Evolutionary conservation across 805 yeast genomes (phyloP), one percentile per base, ranked within the genome.

Genomic region (Dipodascus albidus): DNA sequence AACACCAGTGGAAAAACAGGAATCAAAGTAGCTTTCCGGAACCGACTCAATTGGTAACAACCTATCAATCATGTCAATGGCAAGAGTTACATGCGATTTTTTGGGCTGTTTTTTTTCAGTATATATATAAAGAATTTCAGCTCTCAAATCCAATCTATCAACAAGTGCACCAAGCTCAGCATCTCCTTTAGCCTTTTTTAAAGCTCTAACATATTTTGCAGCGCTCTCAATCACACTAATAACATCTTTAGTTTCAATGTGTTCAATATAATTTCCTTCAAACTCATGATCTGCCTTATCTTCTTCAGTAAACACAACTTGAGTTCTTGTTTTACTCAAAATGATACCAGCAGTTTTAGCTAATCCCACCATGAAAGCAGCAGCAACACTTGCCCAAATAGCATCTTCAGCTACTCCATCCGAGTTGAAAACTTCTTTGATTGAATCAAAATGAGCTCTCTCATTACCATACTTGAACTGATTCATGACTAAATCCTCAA

Each of bases 401-500:
- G 57, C 48, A 3, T 53, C 50, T 9, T 23, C 38, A 22, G n/a
- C 51, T 14, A 23, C 23, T 2, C 15, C 44, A 1, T 47, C 24
- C n/a, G 49, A 50, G 3, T 52, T 59, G 22, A 24, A 21, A 17
- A 35, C 53, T 24, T 23, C 49, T 44, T 24, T 51, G 22, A 23
- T 9, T 19, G 50, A 50, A 1, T 20, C 49, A 14, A 38, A n/a
- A 17, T n/a, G n/a, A 4, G 44, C 44, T 22, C 19, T 24, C 23
- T 27, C 48, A 3, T n/a, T n/a, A 20, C 51, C 31, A 35, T 47
- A 27, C 19, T 42, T 23, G 31, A 55, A 49, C 42, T 63, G 53
- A 47, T 70, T 67, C 14, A 66, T 64, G 17, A 85, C 64, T n/a
- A 82, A 59, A 20, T 75, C 71, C 59, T 85, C 88, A 21, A 88